These are phyloP conservation scores for Syncephalastrum monosporum DNA, from an alignment of 371 early-diverging fungal genomes.

Conservation along the genomic window DNA sequence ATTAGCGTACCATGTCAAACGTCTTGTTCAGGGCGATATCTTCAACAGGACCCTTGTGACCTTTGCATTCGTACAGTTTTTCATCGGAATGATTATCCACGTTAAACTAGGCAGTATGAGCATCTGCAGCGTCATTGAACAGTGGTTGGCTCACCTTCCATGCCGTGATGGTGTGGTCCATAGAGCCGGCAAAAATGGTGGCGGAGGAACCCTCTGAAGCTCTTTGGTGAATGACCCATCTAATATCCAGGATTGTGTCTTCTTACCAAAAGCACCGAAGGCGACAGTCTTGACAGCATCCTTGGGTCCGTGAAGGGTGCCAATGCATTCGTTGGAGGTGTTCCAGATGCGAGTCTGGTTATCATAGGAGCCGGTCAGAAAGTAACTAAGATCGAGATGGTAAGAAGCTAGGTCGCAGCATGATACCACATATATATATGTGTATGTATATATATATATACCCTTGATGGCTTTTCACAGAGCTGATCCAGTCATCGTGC, in stretches of 20 bases:
- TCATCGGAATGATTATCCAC: background rate
- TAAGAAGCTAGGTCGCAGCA: background rate
- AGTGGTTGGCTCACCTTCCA: constrained; percentile 3
- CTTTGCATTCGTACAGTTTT: constrained; percentile 69
- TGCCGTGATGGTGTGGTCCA: constrained; percentile 46
- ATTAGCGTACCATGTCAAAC: background rate
- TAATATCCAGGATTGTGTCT: background rate
- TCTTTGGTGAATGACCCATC: background rate
- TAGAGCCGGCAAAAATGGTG: constrained; percentile 40
- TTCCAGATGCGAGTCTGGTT: constrained; percentile 84
- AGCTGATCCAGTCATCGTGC: constrained; percentile 94
- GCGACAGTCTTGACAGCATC: constrained; percentile 70
- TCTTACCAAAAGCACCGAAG: constrained; percentile 33
- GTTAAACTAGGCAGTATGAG: too few species aligned
- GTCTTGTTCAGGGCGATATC: constrained; percentile 46
- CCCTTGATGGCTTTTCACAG: constrained; percentile 55
- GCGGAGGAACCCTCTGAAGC: background rate
- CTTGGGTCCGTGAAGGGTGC: constrained; percentile 67
- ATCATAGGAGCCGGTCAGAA: constrained; percentile 87
- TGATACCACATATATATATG: too few species aligned
- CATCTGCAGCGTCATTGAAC: too few species aligned
- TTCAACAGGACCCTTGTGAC: constrained; percentile 74
- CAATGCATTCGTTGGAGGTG: constrained; percentile 67
- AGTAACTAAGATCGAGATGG: constrained; percentile 29
- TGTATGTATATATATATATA: background rate